Conservation (phyloP, 2,329 filamentous ascomycete species). For the Aspergillus novofumigatus region DNA sequence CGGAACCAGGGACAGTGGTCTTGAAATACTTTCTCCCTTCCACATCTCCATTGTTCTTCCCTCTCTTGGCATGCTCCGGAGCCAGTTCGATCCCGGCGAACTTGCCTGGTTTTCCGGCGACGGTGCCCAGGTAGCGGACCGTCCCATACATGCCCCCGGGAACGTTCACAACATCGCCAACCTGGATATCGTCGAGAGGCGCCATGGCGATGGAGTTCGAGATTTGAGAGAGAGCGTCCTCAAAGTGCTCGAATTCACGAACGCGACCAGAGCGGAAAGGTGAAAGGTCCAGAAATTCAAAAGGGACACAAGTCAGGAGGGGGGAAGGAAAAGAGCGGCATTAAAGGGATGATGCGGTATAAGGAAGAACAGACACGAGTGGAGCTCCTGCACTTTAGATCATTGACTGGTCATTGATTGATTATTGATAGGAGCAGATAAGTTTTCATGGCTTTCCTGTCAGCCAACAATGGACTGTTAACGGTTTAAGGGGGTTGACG, state of each 20-base stretch:
- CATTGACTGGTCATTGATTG: neutral
- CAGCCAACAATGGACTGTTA: neutral
- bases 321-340: neutral
- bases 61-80: conserved; percentile 71
- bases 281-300: neutral
- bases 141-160: conserved; percentile 88
- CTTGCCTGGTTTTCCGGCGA: conserved; percentile 81
- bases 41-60: conserved; percentile 95
- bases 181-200: conserved; percentile 52
- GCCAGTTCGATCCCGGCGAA: conserved; percentile 92
- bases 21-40: conserved; percentile 81
- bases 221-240: neutral
- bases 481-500: neutral
- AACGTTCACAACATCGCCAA: conserved; percentile 85
- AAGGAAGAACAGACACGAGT: neutral
- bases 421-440: neutral
- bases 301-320: neutral
- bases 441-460: neutral
- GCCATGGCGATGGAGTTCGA: conserved; percentile 27
- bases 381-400: neutral
- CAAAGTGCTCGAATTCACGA: neutral
- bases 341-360: neutral
- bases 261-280: neutral
- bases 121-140: conserved; percentile 81
- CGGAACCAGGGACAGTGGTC: conserved; percentile 72